Evolutionary conservation across 306 rosid genomes (phyloP).

Genomic region (Trifolium dubium): DNA sequence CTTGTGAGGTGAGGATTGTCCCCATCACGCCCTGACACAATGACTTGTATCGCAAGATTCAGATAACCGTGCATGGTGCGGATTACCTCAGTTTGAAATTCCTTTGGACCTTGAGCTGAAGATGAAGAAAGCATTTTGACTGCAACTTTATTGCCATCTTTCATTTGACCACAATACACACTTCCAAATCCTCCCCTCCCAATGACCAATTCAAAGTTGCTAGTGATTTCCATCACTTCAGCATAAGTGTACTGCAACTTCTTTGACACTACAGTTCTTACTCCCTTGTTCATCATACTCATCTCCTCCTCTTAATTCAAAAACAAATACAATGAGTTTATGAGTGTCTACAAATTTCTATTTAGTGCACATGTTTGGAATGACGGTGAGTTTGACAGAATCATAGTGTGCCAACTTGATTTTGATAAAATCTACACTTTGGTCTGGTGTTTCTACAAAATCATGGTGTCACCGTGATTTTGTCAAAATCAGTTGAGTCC

Average conservation of each 20-base stretch:
- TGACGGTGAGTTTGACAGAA: too few relatives aligned
- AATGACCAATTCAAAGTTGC: constrained; percentile 52
- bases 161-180: constrained; percentile 60
- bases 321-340: constrained; percentile 21
- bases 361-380: too few relatives aligned
- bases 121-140: constrained; percentile 67
- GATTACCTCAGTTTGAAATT: constrained; percentile 73
- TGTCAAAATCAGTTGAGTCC: too few relatives aligned
- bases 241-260: constrained; percentile 56
- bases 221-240: constrained; percentile 60
- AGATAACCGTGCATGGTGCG: background rate
- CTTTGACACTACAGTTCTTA: constrained; percentile 54
- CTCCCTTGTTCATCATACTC: constrained; percentile 36
- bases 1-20: too few relatives aligned
- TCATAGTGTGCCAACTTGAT: too few relatives aligned
- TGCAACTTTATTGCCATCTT: constrained; percentile 68
- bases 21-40: too few relatives aligned
- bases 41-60: background rate
- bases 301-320: constrained; percentile 42
- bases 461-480: too few relatives aligned
- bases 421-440: too few relatives aligned
- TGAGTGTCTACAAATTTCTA: background rate
- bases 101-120: constrained; percentile 74
- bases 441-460: too few relatives aligned
- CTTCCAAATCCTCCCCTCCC: constrained; percentile 79